phyloP scores from a whole-genome alignment of 257 asterid genomes.

The Pogostemon cablin region DNA sequence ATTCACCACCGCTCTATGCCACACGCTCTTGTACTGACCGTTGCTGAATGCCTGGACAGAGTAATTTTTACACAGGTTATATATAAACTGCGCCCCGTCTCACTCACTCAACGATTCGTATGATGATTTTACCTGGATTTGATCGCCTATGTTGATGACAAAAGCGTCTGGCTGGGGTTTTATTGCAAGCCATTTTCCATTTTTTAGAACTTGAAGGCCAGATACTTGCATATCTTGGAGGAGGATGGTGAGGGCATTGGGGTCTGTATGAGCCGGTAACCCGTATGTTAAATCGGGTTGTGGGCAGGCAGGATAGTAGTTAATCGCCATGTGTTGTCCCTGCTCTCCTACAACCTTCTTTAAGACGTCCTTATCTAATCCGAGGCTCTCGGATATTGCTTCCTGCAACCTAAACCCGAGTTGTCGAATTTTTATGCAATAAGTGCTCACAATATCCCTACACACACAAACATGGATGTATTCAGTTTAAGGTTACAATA shows the following conservation, averaged over 20 bases:
- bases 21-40: constrained; percentile 77
- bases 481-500: neutral
- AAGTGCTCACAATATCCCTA: constrained; percentile 53
- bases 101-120: neutral
- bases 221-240: constrained; percentile 77
- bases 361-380: constrained; percentile 40
- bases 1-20: constrained; percentile 92
- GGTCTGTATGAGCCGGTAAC: constrained; percentile 88
- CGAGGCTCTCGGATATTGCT: constrained; percentile 54
- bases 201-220: constrained; percentile 82
- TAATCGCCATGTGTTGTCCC: constrained; percentile 94
- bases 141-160: constrained; percentile 86
- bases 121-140: constrained; percentile 59
- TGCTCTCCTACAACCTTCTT: constrained; percentile 68
- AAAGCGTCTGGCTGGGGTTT: constrained; percentile 77
- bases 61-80: too few relatives aligned
- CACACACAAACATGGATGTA: neutral
- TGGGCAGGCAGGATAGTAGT: constrained; percentile 89
- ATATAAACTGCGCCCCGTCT: too few relatives aligned
- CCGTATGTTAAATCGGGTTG: constrained; percentile 85
- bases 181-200: constrained; percentile 78
- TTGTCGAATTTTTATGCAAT: constrained; percentile 51
- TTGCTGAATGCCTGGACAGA: constrained; percentile 72
- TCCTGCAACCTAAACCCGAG: constrained; percentile 56
- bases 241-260: constrained; percentile 82